Evolutionary conservation across 2,329 filamentous ascomycete genomes (phyloP).

Genomic region (Penicillium sp.): DNA sequence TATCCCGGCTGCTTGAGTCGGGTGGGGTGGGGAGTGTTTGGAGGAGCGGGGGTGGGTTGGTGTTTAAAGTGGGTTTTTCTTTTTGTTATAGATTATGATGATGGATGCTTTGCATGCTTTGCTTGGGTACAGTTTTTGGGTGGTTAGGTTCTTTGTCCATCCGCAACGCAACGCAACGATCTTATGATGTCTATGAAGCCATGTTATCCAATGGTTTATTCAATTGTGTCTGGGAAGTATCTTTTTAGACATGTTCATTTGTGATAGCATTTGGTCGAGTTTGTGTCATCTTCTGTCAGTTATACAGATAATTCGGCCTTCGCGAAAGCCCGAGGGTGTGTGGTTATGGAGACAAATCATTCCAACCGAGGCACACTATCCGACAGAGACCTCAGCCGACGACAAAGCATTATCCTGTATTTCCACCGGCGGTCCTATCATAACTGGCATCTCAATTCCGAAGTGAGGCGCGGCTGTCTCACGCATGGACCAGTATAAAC

Average conservation of each 20-base stretch:
- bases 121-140: neutral
- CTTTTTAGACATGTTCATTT: neutral
- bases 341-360: too few relatives aligned
- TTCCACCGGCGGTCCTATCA: too few relatives aligned
- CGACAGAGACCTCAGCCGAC: too few relatives aligned
- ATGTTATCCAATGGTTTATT: neutral
- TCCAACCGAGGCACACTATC: too few relatives aligned
- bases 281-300: neutral
- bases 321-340: too few relatives aligned
- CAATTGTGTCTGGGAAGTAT: neutral
- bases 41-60: too few relatives aligned
- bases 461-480: conserved; percentile 7
- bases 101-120: too few relatives aligned
- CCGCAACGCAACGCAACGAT: neutral
- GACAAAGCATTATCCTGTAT: too few relatives aligned
- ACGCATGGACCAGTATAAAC: conserved; percentile 1
- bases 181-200: conserved; percentile 7
- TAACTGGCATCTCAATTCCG: neutral
- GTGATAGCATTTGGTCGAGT: neutral
- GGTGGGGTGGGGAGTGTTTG: neutral
- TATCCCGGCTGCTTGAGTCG: conserved; percentile 4
- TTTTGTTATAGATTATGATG: conserved; percentile 7
- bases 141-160: neutral
- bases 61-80: neutral
- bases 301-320: too few relatives aligned